Conservation (phyloP, 176 grass and related monocot genomes). For the Carex pumila region DNA sequence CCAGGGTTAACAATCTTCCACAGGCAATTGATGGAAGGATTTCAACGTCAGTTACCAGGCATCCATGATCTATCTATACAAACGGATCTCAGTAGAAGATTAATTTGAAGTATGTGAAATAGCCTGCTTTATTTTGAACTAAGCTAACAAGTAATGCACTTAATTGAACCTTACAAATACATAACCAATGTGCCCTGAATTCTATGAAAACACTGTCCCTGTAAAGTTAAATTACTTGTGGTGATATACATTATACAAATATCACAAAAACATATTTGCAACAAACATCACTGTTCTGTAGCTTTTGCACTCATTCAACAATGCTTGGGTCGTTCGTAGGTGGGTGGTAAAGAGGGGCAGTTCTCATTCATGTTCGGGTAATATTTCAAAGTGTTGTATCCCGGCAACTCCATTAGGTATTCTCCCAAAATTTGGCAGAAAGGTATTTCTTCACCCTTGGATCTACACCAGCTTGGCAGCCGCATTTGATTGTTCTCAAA, state of each 20-base stretch:
- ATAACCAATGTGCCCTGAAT: not conserved
- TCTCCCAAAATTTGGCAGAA: constrained; percentile 94
- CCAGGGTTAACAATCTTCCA: not conserved
- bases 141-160: not conserved
- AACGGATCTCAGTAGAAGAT: not conserved
- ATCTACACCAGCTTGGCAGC: constrained; percentile 75
- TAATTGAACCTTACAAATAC: not conserved
- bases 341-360: constrained; percentile 77
- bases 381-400: constrained; percentile 78
- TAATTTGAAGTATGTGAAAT: not conserved
- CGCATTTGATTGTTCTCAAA: constrained; percentile 54
- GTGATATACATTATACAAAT: not conserved
- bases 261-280: not conserved
- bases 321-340: constrained; percentile 45
- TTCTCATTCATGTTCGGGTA: constrained; percentile 94
- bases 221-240: not conserved
- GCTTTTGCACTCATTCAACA: constrained; percentile 39
- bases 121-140: not conserved
- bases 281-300: not conserved
- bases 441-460: constrained; percentile 38
- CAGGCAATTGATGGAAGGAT: not conserved
- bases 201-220: not conserved
- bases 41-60: not conserved
- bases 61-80: not conserved
- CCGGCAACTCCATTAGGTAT: constrained; percentile 82